Evolutionary conservation across 305 asterid species (phyloP).

Genomic region (Solanum hybrid): DNA sequence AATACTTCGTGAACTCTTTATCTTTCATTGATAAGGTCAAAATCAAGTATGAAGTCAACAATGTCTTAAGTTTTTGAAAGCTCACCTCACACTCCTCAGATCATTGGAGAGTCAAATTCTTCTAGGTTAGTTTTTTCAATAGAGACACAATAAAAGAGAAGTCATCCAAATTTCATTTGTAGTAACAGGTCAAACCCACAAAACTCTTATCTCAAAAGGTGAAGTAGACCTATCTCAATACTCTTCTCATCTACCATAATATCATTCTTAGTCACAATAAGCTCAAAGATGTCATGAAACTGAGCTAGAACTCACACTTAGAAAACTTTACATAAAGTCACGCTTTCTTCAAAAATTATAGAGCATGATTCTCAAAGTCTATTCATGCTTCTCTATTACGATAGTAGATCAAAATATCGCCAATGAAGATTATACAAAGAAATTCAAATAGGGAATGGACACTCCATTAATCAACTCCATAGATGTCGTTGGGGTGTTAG

Average conservation of each 20-base stretch:
- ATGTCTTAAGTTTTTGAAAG: not conserved
- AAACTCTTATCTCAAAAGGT: not conserved
- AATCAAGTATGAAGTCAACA: not conserved
- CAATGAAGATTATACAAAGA: not conserved
- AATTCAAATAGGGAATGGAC: not conserved
- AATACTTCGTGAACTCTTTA: not conserved
- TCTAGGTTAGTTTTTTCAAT: not conserved
- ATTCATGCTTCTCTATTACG: not conserved
- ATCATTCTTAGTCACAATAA: not conserved
- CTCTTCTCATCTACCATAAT: not conserved
- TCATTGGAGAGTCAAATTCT: not conserved
- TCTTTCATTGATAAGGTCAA: not conserved
- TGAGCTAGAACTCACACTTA: not conserved
- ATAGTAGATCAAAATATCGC: not conserved
- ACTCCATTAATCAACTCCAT: not conserved
- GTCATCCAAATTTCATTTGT: not conserved
- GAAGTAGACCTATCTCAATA: not conserved
- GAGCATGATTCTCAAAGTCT: not conserved
- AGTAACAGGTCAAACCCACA: not conserved
- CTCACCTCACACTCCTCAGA: not conserved
- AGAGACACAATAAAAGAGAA: not conserved
- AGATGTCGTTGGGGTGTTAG: not conserved
- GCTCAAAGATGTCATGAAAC: not conserved
- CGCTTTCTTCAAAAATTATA: not conserved
- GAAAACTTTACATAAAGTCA: not conserved